A percentile compares a stretch with the other conserved stretches of the same genome.
Evolutionary conservation across 257 asterid species (phyloP).

Genomic region (Nicotiana knightiana): DNA sequence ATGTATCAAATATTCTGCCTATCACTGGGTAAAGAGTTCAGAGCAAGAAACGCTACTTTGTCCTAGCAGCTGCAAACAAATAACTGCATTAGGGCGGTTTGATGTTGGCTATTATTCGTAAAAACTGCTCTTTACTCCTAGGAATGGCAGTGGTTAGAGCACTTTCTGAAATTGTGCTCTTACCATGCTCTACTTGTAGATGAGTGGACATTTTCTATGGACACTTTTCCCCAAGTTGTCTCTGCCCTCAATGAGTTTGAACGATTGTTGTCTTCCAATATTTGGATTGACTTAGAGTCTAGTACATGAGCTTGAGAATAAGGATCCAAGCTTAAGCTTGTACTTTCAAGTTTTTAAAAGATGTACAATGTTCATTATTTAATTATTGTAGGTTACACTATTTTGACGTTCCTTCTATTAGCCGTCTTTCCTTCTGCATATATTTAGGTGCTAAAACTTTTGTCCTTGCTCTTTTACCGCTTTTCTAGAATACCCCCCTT

Average conservation of each 20-base stretch:
- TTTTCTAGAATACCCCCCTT: not conserved
- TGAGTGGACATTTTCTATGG: not conserved
- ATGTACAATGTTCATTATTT: not conserved
- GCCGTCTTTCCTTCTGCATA: not conserved
- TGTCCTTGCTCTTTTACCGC: not conserved
- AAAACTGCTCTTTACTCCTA: not conserved
- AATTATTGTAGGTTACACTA: not conserved
- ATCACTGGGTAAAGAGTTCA: not conserved
- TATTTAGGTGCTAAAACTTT: not conserved
- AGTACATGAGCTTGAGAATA: not conserved
- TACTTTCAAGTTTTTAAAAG: not conserved
- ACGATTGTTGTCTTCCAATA: not conserved
- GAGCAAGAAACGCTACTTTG: not conserved
- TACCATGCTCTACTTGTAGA: not conserved
- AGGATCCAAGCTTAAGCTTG: not conserved
- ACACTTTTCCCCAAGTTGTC: not conserved
- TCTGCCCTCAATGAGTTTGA: not conserved
- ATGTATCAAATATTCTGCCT: not conserved
- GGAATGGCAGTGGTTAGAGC: not conserved
- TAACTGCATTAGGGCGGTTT: not conserved
- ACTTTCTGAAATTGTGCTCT: not conserved
- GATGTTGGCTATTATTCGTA: not conserved
- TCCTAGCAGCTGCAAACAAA: not conserved
- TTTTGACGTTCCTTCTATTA: not conserved
- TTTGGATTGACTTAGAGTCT: not conserved